phyloP scores from a whole-genome alignment of 179 eudicot species.

The Vitellaria paradoxa region DNA sequence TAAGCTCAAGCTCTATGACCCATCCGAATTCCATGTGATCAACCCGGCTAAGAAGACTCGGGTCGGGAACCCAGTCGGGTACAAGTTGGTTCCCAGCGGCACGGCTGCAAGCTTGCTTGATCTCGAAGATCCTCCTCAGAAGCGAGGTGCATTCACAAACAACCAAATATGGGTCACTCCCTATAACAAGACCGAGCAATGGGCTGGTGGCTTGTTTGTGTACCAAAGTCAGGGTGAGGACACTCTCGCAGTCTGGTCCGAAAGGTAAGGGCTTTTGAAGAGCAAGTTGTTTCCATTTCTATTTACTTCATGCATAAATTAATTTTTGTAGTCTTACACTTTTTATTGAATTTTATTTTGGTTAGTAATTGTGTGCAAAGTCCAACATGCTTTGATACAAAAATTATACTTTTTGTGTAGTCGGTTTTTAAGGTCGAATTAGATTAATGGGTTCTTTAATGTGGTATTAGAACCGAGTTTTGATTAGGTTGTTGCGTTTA shows the following conservation, averaged over 20 bases:
- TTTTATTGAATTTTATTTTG: no score
- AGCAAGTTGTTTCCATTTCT: background rate
- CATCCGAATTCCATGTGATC: slow-evolving; percentile 74
- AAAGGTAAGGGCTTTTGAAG: slow-evolving; percentile 41
- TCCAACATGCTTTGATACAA: no score
- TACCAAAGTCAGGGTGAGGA: slow-evolving; percentile 90
- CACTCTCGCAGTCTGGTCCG: slow-evolving; percentile 85
- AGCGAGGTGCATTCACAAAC: slow-evolving; percentile 82
- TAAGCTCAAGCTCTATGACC: slow-evolving; percentile 90
- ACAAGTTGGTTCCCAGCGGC: slow-evolving; percentile 84
- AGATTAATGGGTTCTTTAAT: no score
- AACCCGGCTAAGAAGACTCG: slow-evolving; percentile 71
- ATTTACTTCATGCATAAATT: no score
- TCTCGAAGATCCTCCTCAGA: slow-evolving; percentile 84
- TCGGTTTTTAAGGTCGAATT: no score
- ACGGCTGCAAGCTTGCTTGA: slow-evolving; percentile 93
- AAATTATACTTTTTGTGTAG: no score
- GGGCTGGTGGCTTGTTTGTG: slow-evolving; percentile 95
- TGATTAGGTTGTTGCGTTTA: no score
- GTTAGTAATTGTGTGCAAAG: no score
- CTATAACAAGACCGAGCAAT: slow-evolving; percentile 68
- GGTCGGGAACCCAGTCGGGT: slow-evolving; percentile 89
- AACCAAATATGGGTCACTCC: slow-evolving; percentile 98
- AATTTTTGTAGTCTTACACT: no score
- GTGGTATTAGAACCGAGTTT: no score